Base-by-base conservation (phyloP, 2,329 filamentous ascomycete species). In the Magnaporthiopsis rhizophila region DNA sequence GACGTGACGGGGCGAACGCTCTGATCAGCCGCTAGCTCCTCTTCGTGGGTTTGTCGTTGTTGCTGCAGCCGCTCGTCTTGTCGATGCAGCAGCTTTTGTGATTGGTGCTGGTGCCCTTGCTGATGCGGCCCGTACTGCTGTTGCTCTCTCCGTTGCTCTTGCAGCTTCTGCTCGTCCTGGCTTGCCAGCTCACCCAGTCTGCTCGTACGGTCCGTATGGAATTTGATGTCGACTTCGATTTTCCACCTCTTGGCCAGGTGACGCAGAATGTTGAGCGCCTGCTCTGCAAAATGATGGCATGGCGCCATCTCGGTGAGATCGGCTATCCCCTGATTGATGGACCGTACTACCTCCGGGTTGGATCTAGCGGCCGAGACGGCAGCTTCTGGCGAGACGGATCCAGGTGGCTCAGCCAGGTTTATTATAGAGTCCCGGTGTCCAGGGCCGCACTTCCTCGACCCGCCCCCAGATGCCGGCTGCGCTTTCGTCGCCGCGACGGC, bases 281-380 rank as follows among this genome's bases (percentile, higher is more conserved):
- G 83, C 68, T 85, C 82, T 13, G 84, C 84, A 69, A 86, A 86
- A 64, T 83, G 81, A 68, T 86, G 84, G 64, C 84, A 86, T 0
- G 81, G 81, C 0, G 81, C 80, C 86, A 88, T 88, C 68, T 86
- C 83, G 1, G 80, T 80, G 21, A 88, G 74, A 66, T 86, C 83
- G 2, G 79, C 73, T 45, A 88, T 84, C 15, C 84, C 83, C 64
- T 83, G 81, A 12, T 74, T 77, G 45, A 88, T 77, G 1, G 79
- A 74, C 38, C 80, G 76, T 2, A 75, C 71, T 2, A 81, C 79
- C 12, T 71, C 75, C 0, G 79, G 73, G 62, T 79, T 76, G 9
- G 77, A 69, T 65, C 78, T 73, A 3, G 68, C 66, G 59, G 69
- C 63, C 34, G 65, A 30, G 32, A 61, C 59, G 3, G 15, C 59